Conservation (phyloP, 2,329 filamentous ascomycete genomes). For the Rhinocladiella mackenziei region DNA sequence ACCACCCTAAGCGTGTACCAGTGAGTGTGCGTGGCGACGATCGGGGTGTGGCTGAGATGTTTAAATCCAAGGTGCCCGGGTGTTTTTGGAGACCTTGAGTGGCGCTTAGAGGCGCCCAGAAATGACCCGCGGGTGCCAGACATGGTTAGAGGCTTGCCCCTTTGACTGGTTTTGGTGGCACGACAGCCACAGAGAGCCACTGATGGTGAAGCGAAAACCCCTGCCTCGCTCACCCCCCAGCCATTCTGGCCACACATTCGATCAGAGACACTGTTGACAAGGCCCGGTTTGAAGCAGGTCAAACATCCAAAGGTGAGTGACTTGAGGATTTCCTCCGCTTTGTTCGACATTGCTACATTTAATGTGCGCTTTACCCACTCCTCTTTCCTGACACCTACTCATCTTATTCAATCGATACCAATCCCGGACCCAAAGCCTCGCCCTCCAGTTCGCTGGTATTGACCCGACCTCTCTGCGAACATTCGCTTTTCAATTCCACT, state of each 20-base stretch:
- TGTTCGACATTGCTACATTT: too few species aligned
- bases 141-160: too few species aligned
- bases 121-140: conserved; percentile 1
- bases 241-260: conserved; percentile 11
- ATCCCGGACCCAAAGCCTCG: background rate
- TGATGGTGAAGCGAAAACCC: too few species aligned
- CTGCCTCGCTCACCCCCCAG: background rate
- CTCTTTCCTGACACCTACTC: background rate
- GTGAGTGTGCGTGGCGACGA: conserved; percentile 4
- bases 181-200: too few species aligned
- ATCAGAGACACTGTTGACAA: conserved; percentile 2
- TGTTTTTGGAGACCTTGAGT: background rate
- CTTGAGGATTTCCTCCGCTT: background rate
- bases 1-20: too few species aligned
- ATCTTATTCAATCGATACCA: background rate
- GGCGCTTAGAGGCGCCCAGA: background rate
- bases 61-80: too few species aligned
- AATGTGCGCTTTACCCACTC: background rate
- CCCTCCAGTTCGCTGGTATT: background rate
- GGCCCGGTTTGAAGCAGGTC: conserved; percentile 18
- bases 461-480: too few species aligned
- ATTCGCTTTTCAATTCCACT: too few species aligned
- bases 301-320: background rate
- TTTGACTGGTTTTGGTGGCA: too few species aligned
- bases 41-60: conserved; percentile 17